Evolutionary conservation across 2,329 filamentous ascomycete genomes (phyloP), one percentile per base, ranked within the genome.

Genomic region (Aureobasidium mangrovei): DNA sequence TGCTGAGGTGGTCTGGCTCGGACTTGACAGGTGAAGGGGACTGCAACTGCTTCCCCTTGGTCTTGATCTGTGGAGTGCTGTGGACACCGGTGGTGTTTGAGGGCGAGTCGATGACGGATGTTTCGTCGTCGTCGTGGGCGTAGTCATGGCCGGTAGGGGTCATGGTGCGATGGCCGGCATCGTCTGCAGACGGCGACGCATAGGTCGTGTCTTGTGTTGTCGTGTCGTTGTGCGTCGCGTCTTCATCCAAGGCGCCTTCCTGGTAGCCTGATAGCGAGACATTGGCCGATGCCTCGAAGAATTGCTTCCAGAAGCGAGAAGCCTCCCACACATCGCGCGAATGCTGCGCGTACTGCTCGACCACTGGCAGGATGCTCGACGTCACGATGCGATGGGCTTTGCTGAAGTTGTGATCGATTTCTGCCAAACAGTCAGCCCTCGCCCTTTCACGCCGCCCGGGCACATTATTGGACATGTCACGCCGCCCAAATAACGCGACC

Each of bases 381-480:
- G 93, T 97, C 38, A 98, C 91, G 57, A 98, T 97, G 59, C 90
- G 85, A 70, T 98, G 93, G 31, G 93, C 91, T 66, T 88, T 89
- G 73, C 88, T 96, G 70, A 98, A 98, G 72, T 98, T 98, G 71
- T 89, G 87, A 69, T 98, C 93, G 73, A 98, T 98, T 76, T 98
- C 93, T 94, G 64, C 12, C 40, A 36, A 8, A 35, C 26, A 29
- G 33, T 48, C 12, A 52, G 28, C 33, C 6, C 39, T 24, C 18
- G 18, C 18, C 18, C 18, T 18, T 18, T 18, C 18, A 18, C 18
- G 18, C 18, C n/a, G 32, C 7, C 32, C 7, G 32, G 7, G 10
- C 2, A 10, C 38, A 41, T 7, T 9, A 12, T 24, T 36, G 43
- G 28, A 31, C 49, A 55, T 35, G 28, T 46, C n/a, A 9, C 32